Base-by-base conservation (phyloP, 257 asterid genomes). In the Penstemon davidsonii region DNA sequence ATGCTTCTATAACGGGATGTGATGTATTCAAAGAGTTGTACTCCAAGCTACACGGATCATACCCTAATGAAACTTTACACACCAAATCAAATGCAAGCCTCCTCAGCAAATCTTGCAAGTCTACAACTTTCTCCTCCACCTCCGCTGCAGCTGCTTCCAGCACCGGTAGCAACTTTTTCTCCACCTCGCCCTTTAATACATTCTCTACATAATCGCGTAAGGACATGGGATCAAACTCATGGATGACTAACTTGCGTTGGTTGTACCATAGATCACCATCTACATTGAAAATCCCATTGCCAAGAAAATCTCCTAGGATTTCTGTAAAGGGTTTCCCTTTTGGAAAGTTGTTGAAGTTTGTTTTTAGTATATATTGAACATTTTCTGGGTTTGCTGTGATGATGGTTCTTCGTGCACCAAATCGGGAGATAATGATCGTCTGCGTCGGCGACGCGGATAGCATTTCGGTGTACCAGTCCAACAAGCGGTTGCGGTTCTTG, bases 391-490 rank as follows among this genome's bases (percentile, higher is more conserved):
- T 88, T 53, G 88, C 86, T 2, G 92, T 88, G 4, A 87, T 79
- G 51, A 87, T 68, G 72, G 87, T 85, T 50, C 82, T 75, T 4
- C 69, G 84, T 0, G 87, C 88, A 12, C 92, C 90, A 11, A 85
- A 64, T 44, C 92, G 70, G 50, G 84, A 73, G 42, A 85, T 37
- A 8, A 55, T 56, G 36, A 85, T 84, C 5, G 95, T 88, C 76
- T 82, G 86, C 3, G 88, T 66, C 9, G 81, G 70, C 18, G 90
- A 80, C 2, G 57, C 50, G 0, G 88, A 74, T 11, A 88, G 84
- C 75, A 88, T 77, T 57, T 82, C 85, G n/a, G 92, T 84, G 82
- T 85, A 88, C 95, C 95, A 88, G 38, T 85, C 87, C 3, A 84
- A 60, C 52, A 83, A 66, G 55, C 86, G 89, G 76, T 50, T 62